Evolutionary conservation across 2,329 filamentous ascomycete genomes (phyloP), one percentile per base, ranked within the genome.

Genomic region (Zymoseptoria brevis): DNA sequence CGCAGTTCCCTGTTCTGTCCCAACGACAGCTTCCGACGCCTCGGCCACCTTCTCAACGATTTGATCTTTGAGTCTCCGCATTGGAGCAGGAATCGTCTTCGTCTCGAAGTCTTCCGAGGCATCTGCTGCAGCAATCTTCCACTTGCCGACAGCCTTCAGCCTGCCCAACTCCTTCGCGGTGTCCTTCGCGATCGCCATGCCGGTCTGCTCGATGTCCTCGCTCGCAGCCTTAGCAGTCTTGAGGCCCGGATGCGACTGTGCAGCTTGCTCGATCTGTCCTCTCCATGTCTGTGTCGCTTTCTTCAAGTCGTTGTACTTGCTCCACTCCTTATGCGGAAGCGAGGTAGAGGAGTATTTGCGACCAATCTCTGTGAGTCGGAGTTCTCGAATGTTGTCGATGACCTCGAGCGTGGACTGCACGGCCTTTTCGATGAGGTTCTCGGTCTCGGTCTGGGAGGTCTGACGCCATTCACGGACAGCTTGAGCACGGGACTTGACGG

Each of bases 321-420:
- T 85, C 94, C 94, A 99, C 73, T 99, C 91, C 73, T 95, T 92
- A 80, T 99, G 96, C 1, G 93, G 96, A 62, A 99, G 84, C 30
- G 90, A 90, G 59, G 97, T 91, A 77, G 91, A 94, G 87, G 93
- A 91, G 92, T 94, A 99, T 60, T 77, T 82, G 85, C 95, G 93
- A 58, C 92, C 92, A 57, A 96, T 90, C 72, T 95, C 90, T 72
- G 96, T 90, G 35, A 96, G 81, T 5, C 91, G 90, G 41, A 96
- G 80, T 67, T 92, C 88, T 50, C 89, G 85, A 61, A 94, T 92
- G 69, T 85, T 84, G 64, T 93, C 88, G 30, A 96, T 82, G 16
- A 95, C 90, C 69, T 87, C 83, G 57, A 96, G 84, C 52, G 93
- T 93, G 49, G 87, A 87, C 67, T 89, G 82, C n/a, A 90, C 85